These are phyloP conservation scores for Mycena venus DNA, from an alignment of 768 basidiomycete species.

Conservation along the genomic window DNA sequence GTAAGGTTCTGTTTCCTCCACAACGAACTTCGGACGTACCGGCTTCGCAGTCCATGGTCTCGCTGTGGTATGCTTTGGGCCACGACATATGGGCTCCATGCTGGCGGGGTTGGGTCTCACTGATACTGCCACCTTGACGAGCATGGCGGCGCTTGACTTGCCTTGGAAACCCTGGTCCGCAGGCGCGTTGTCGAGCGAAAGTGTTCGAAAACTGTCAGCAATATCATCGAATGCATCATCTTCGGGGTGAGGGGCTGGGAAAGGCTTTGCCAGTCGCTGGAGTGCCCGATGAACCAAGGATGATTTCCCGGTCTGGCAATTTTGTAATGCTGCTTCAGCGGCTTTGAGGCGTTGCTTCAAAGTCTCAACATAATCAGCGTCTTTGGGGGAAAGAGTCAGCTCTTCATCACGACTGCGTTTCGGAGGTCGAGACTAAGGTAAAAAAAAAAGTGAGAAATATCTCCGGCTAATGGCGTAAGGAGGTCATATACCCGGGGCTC, in stretches of 20 bases:
- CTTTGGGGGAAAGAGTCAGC: background rate
- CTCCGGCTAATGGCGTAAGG: background rate
- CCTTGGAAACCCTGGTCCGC: constrained; percentile 13
- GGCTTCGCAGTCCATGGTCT: background rate
- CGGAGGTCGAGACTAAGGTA: background rate
- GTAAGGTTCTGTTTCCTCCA: too few species aligned
- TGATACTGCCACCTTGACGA: background rate
- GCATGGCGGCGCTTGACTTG: background rate
- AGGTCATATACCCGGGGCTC: background rate
- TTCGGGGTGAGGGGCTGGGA: background rate
- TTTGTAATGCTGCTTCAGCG: background rate
- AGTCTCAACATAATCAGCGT: background rate
- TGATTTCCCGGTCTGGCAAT: background rate
- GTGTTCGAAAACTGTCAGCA: background rate
- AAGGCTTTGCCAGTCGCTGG: background rate
- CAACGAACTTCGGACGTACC: background rate
- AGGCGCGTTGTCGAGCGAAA: background rate
- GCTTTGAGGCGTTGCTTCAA: background rate
- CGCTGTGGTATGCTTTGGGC: background rate
- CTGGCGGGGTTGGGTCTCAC: background rate
- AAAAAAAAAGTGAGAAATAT: background rate
- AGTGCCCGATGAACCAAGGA: background rate
- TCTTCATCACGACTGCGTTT: background rate
- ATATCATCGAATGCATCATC: constrained; percentile 6
- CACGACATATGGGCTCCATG: background rate